Base-by-base conservation (phyloP, 305 asterid genomes). In the Euphrasia arctica region DNA sequence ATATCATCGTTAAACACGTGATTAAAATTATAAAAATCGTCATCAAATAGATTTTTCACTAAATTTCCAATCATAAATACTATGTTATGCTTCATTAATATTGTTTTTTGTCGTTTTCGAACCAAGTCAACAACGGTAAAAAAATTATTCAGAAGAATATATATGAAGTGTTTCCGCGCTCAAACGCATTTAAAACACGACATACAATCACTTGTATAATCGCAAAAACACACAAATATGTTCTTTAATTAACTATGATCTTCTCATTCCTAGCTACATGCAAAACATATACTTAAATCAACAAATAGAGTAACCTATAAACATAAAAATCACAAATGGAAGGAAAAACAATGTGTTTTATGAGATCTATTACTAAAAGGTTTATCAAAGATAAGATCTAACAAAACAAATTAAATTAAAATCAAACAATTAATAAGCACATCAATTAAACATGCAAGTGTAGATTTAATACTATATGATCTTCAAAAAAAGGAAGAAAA, bases 111-210 rank as follows among this genome's bases (percentile, higher is more conserved):
- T 56, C 13, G 64, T 47, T 13, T 65, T 25, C 45, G 5, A 60
- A 27, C 27, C 11, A 1, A 41, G 64, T 63, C 28, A 29, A 13
- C 52, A 51, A 66, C 36, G 39, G 41, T 58, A 43, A 47, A 62
- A 2, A 32, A 18, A 18, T 1, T 12, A 25, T 50, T 59, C 28
- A 9, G 11, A 5, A n/a, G 11, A 58, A 67, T 45, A 45, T 45
- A 36, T 5, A 36, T 0, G 2, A 5, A 48, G 43, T 45, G 5
- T 39, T 5, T 63, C 42, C 10, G 15, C 39, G 41, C 61, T 43
- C 65, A 22, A 64, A 63, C 58, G 6, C 25, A 49, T 58, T 57
- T 48, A 55, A 62, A 43, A 43, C 27, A 50, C 29, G 9, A 3
- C n/a, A 49, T 47, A 18, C 4, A 11, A 31, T 34, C 15, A 32